phyloP scores from a whole-genome alignment of 1,139 yeast genomes.

The Suzukiozyma palmioleophila region DNA sequence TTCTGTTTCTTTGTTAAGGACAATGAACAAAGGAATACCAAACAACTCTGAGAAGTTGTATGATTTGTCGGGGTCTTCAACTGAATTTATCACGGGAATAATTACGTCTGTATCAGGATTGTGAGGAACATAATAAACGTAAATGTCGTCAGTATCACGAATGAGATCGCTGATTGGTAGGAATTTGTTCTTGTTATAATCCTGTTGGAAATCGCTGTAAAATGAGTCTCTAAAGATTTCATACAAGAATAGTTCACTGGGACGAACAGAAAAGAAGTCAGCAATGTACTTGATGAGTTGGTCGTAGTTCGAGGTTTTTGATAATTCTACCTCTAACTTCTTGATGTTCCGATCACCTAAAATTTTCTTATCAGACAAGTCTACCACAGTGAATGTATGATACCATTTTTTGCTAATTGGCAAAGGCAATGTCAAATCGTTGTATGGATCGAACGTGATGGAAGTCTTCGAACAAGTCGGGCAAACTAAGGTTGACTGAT shows the following conservation, averaged over 20 bases:
- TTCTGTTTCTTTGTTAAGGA: conserved; percentile 46
- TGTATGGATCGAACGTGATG: conserved; percentile 91
- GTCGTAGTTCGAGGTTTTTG: conserved; percentile 58
- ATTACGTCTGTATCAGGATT: conserved; percentile 42
- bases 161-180: conserved; percentile 70
- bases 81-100: conserved; percentile 65
- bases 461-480: conserved; percentile 81
- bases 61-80: conserved; percentile 37
- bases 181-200: conserved; percentile 53
- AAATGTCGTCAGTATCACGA: conserved; percentile 56
- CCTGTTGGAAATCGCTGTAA: conserved; percentile 64
- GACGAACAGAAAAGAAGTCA: conserved; percentile 42
- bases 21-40: conserved; percentile 74
- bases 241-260: conserved; percentile 49
- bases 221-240: conserved; percentile 71
- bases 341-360: conserved; percentile 17
- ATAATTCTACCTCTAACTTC: conserved; percentile 65
- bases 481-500: conserved; percentile 84
- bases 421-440: conserved; percentile 83
- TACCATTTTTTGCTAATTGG: conserved; percentile 78
- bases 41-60: conserved; percentile 40
- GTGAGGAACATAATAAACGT: conserved; percentile 64
- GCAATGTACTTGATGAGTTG: conserved; percentile 64
- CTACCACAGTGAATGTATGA: conserved; percentile 59
- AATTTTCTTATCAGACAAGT: conserved; percentile 47